These are phyloP conservation scores for Danielia reshetovae DNA, from an alignment of 805 yeast genomes.

Conservation along the genomic window DNA sequence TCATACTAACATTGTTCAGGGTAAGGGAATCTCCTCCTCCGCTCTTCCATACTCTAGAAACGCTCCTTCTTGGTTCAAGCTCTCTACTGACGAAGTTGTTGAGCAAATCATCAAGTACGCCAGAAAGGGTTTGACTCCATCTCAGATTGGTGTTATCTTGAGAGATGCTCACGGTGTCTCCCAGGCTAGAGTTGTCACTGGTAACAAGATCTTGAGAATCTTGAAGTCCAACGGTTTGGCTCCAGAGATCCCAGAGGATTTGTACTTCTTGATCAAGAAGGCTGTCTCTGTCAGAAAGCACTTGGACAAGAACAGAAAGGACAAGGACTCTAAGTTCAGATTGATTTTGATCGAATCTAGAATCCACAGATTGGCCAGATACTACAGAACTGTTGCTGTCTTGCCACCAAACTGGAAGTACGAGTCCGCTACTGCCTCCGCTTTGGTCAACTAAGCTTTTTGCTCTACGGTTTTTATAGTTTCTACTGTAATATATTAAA, in stretches of 20 bases:
- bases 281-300: conserved; percentile 99
- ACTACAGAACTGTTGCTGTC: conserved; percentile 99
- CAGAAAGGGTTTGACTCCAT: conserved; percentile 99
- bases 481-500: conserved; percentile 2
- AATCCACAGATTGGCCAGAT: conserved; percentile 99
- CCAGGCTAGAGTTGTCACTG: conserved; percentile 95
- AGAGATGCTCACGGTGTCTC: conserved; percentile 99
- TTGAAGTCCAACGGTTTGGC: conserved; percentile 99
- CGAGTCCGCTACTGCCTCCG: conserved; percentile 99
- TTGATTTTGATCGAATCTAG: conserved; percentile 99
- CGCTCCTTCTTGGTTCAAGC: conserved; percentile 99
- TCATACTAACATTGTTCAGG: conserved; percentile 53
- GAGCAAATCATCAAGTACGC: conserved; percentile 99
- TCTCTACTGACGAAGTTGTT: conserved; percentile 89
- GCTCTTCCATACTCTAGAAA: conserved; percentile 99
- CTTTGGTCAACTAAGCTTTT: conserved; percentile 87
- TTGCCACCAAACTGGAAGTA: conserved; percentile 99
- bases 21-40: conserved; percentile 99
- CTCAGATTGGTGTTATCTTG: conserved; percentile 98
- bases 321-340: conserved; percentile 99
- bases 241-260: conserved; percentile 99
- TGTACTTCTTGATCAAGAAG: conserved; percentile 98
- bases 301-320: conserved; percentile 99
- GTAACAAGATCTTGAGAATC: conserved; percentile 99
- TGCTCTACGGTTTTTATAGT: conserved; percentile 9